Conservation (phyloP, 164 flowering plant species). For the Stephania yunnanensis region DNA sequence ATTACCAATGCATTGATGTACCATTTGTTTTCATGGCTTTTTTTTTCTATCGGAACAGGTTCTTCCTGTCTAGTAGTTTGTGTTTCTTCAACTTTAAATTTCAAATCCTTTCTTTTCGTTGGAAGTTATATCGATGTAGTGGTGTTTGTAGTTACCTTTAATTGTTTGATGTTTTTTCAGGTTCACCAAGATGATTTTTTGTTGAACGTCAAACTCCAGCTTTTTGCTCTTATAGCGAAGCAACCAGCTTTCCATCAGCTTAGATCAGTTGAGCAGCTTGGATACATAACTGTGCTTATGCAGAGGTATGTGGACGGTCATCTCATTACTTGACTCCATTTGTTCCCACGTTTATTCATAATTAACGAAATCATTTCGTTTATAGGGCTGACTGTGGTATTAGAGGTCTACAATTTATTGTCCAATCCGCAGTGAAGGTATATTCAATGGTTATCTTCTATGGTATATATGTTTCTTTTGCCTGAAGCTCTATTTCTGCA, state of each 20-base stretch:
- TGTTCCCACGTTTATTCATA: background rate
- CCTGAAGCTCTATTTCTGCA: conserved; percentile 25
- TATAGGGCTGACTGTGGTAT: conserved; percentile 75
- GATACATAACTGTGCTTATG: conserved; percentile 72
- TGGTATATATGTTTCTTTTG: background rate
- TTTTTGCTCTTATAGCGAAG: conserved; percentile 81
- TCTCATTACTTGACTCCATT: background rate
- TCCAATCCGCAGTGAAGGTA: conserved; percentile 91
- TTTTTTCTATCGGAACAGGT: too few species aligned
- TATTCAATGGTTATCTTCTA: background rate
- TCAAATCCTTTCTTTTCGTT: too few species aligned
- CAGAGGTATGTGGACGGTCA: conserved; percentile 41
- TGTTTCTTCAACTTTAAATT: too few species aligned
- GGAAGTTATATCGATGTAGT: background rate
- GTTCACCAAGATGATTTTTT: conserved; percentile 72
- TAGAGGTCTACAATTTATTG: conserved; percentile 71
- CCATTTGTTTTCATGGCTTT: too few species aligned
- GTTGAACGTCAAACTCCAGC: conserved; percentile 84
- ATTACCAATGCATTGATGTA: too few species aligned
- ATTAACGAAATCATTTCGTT: background rate
- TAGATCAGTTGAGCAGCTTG: conserved; percentile 97
- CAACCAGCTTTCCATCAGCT: conserved; percentile 95
- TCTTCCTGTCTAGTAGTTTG: too few species aligned
- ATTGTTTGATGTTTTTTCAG: conserved; percentile 24
- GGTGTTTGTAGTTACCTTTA: background rate